Conservation (phyloP, 2,329 filamentous ascomycete genomes). For the Colletotrichum incanum region DNA sequence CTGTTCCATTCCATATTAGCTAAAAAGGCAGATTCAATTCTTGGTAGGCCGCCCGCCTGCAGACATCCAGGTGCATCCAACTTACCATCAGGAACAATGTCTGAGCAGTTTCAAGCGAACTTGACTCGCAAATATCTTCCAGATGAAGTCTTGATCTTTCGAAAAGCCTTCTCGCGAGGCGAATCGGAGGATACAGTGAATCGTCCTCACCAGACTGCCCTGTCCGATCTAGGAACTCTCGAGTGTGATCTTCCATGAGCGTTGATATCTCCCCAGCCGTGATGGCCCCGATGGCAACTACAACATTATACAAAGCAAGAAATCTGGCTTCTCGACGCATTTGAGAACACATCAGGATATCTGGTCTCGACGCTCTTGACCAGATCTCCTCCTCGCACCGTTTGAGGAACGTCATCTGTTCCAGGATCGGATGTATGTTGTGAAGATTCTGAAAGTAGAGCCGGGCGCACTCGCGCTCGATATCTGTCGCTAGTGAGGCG, state of each 20-base stretch:
- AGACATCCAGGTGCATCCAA: not conserved
- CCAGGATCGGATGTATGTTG: constrained; percentile 46
- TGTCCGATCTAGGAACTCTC: constrained; percentile 39
- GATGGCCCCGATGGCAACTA: constrained; percentile 43
- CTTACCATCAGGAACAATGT: constrained; percentile 44
- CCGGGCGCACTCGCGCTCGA: constrained; percentile 44
- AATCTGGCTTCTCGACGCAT: constrained; percentile 34
- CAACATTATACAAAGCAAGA: constrained; percentile 40
- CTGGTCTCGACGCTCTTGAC: constrained; percentile 14
- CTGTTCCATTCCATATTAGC: constrained; percentile 17
- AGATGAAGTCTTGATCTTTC: constrained; percentile 40
- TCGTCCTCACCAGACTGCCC: constrained; percentile 33
- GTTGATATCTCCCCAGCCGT: constrained; percentile 43
- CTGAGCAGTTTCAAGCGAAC: constrained; percentile 43
- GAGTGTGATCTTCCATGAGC: constrained; percentile 40
- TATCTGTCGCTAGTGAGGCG: constrained; percentile 27
- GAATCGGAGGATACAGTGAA: constrained; percentile 38
- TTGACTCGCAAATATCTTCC: constrained; percentile 44
- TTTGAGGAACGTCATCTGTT: constrained; percentile 39
- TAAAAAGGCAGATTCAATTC: not conserved
- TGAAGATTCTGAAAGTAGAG: constrained; percentile 47
- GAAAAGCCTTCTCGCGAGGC: constrained; percentile 41
- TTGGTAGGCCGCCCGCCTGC: too few relatives aligned
- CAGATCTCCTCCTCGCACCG: constrained; percentile 44
- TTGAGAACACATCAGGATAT: not conserved